Conservation (phyloP, 2,329 filamentous ascomycete species). For the Cladosporium sp. region DNA sequence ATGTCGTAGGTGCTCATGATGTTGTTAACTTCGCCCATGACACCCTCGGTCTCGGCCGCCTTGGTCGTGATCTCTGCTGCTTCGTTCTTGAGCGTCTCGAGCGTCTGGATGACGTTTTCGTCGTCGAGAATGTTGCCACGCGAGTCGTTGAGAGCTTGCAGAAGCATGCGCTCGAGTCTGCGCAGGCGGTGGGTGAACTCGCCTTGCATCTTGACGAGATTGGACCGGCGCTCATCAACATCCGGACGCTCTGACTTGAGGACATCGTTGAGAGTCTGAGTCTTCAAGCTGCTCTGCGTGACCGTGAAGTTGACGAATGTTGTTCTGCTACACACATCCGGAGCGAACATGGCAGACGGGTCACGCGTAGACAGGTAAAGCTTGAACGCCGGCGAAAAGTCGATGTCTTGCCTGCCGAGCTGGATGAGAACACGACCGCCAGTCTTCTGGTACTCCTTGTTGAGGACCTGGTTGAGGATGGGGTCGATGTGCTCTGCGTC, state of each 20-base stretch:
- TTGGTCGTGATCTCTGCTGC: constrained; percentile 93
- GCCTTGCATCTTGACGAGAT: constrained; percentile 96
- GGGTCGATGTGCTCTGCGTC: constrained; percentile 96
- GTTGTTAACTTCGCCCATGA: constrained; percentile 95
- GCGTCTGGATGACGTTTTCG: constrained; percentile 94
- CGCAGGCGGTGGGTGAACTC: constrained; percentile 98
- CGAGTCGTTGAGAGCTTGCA: constrained; percentile 95
- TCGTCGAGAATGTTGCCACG: constrained; percentile 97
- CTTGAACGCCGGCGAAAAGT: constrained; percentile 95
- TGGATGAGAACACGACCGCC: constrained; percentile 97
- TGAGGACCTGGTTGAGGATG: constrained; percentile 95
- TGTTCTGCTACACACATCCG: constrained; percentile 94
- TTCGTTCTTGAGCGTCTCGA: constrained; percentile 96
- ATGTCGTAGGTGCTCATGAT: constrained; percentile 93
- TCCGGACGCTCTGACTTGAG: constrained; percentile 96
- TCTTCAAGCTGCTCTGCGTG: constrained; percentile 96
- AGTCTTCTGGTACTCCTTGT: constrained; percentile 99
- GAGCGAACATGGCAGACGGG: constrained; percentile 90
- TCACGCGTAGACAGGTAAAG: constrained; percentile 92
- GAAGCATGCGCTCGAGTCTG: constrained; percentile 84
- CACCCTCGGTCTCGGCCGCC: constrained; percentile 93
- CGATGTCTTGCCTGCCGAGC: constrained; percentile 96
- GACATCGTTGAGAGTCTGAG: constrained; percentile 94
- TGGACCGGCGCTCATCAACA: constrained; percentile 90
- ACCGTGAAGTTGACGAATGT: constrained; percentile 99